Conservation (phyloP, 805 yeast genomes). For the Candida oleophila region DNA sequence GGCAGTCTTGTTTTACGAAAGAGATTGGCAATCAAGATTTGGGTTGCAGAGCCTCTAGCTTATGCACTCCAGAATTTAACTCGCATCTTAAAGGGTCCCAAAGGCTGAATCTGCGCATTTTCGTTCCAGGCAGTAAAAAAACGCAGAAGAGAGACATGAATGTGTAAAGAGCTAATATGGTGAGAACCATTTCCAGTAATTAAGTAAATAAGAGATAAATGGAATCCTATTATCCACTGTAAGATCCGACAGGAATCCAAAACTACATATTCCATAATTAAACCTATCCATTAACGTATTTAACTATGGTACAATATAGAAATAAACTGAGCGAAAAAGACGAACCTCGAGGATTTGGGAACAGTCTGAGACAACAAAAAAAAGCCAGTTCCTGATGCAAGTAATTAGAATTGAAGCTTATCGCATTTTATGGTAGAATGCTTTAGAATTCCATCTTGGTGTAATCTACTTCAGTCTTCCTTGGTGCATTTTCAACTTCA, state of each 20-base stretch:
- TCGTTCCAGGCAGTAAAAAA: no score
- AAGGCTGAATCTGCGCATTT: no score
- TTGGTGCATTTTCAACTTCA: conserved; percentile 8
- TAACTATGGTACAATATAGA: conserved; percentile 12
- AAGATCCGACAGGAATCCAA: not conserved
- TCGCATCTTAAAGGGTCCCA: conserved; percentile 22
- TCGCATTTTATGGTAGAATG: no score
- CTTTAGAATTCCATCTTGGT: conserved; percentile 2
- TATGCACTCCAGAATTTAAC: conserved; percentile 22
- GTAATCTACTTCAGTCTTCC: conserved; percentile 6
- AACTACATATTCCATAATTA: conserved; percentile 11
- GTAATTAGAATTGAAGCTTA: not conserved
- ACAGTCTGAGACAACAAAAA: no score
- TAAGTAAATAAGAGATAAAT: conserved; percentile 65
- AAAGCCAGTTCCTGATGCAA: not conserved
- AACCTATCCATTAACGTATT: conserved; percentile 10
- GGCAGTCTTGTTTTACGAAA: no score
- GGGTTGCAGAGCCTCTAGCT: no score
- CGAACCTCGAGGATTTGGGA: no score
- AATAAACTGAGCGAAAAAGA: conserved; percentile 2
- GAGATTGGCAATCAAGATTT: no score
- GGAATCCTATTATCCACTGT: conserved; percentile 49
- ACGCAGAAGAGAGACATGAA: no score
- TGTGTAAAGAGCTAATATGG: no score
- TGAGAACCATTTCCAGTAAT: conserved; percentile 63